Base-by-base conservation (phyloP, 176 grass and related monocot species). In the Lolium multiflorum region DNA sequence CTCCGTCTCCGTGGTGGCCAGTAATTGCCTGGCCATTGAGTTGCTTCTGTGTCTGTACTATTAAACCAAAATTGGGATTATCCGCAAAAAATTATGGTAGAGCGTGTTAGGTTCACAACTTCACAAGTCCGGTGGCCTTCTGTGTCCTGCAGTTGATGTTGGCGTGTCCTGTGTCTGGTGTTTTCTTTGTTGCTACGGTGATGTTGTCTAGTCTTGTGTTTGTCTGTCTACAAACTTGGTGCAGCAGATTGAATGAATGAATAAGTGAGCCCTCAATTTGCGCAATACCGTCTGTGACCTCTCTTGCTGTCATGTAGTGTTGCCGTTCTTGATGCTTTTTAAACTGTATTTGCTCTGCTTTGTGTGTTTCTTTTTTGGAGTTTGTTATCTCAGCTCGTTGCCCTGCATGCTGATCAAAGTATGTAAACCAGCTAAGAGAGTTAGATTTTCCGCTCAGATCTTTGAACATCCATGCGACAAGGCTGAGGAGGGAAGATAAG, bases 1-100 rank as follows among this genome's bases (percentile, higher is more conserved):
- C 94, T 97, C 31, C 82, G 91, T 11, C 91, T 93, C 13, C 82
- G 89, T 75, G 92, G 92, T 69, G 89, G 89, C 38, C 81, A 76
- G 81, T 87, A 80, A 84, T 26, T 68, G 7, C 9, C 48, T 3
- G 39, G 51, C 47, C 73, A 82, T 85, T 37, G 50, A 7, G 41
- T 43, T 35, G 31, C 31, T 35, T 35, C 31, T 35, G 31, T 35
- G 31, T 35, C 31, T 35, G 31, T n/a, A n/a, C n/a, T n/a, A n/a
- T n/a, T n/a, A n/a, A n/a, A n/a, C n/a, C n/a, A n/a, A n/a, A n/a
- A n/a, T n/a, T n/a, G n/a, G n/a, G n/a, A n/a, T n/a, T n/a, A n/a
- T n/a, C n/a, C n/a, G n/a, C n/a, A n/a, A n/a, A n/a, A n/a, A n/a
- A n/a, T n/a, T n/a, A n/a, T n/a, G n/a, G n/a, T n/a, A n/a, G n/a